Base-by-base conservation (phyloP, 768 basidiomycete genomes). In the Russula emetica region DNA sequence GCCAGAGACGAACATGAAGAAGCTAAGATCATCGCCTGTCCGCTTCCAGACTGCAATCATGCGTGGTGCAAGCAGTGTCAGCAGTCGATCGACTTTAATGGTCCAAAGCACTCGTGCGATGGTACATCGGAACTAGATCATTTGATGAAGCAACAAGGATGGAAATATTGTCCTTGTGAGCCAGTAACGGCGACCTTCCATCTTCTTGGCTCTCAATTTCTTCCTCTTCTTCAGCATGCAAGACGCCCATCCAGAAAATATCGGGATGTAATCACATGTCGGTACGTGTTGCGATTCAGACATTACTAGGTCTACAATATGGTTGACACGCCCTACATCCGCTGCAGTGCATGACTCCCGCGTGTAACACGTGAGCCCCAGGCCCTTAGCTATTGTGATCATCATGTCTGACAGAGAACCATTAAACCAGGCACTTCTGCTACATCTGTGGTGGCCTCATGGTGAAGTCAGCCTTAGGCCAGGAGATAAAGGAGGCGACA, bases 231-330 rank as follows among this genome's bases (percentile, higher is more conserved):
- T 51, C 26, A 80, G 80, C 79, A 2, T 81, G 80, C 67, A 70
- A 71, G 56, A 81, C 83, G 7, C 79, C 83, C 2, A 78, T 83
- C 24, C 78, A 75, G 57, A 85, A 83, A 66, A 75, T 75, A 5
- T 72, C 72, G 18, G 84, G 85, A 0, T 85, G 84, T 57, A 80
- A 84, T 62, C 84, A 85, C 70, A 85, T 85, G 80, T 77, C 78
- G 63, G 84, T 83, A 34, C 73, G 83, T 34, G 58, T 22, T 22
- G 57, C 10, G 26, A 34, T 47, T 44, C 36, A 42, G 26, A 22
- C n/a, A n/a, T 22, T 45, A 20, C 18, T 24, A n/a, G 8, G 34
- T 50, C 10, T 26, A 6, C 20, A 20, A 24, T 47, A 4, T 32
- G 9, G 8, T 24, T 49, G 36, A 61, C 24, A 11, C 34, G 34